Evolutionary conservation across 208 protist genomes (phyloP).

Genomic region (Trypanosoma lewisi): DNA sequence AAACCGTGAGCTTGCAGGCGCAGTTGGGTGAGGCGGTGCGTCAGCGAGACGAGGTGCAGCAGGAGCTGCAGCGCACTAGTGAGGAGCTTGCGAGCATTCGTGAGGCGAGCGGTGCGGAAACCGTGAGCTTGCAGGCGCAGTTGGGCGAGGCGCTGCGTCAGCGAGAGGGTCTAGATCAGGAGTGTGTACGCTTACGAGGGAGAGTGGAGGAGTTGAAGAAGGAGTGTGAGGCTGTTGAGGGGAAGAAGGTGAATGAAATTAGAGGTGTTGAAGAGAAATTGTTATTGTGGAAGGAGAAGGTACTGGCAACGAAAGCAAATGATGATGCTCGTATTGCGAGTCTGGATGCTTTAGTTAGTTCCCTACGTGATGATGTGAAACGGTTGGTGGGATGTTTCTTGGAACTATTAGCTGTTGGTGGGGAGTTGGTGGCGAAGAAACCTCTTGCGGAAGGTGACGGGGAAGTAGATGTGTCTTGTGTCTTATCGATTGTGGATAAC

Average conservation of each 20-base stretch:
- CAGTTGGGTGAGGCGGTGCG: not conserved
- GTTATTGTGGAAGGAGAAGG: slow-evolving; percentile 71
- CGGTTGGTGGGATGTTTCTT: not conserved
- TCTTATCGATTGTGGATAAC: not conserved
- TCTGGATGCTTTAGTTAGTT: slow-evolving; percentile 15
- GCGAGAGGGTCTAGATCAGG: not conserved
- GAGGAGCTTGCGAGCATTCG: not conserved
- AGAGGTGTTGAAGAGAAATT: slow-evolving; percentile 39
- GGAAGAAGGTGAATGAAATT: slow-evolving; percentile 43
- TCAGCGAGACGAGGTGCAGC: slow-evolving; percentile 12
- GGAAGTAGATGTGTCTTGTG: not conserved
- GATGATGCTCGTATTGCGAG: slow-evolving; percentile 46
- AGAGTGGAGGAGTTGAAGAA: not conserved
- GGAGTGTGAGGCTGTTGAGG: not conserved
- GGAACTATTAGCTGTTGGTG: not conserved
- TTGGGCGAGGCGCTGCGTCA: not conserved
- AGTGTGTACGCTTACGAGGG: not conserved
- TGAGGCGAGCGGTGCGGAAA: not conserved
- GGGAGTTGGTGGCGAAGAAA: not conserved
- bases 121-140: not conserved
- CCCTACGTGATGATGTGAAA: not conserved
- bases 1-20: not conserved
- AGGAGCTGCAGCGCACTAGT: not conserved
- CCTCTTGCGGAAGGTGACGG: too few species aligned
- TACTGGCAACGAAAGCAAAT: slow-evolving; percentile 40